Evolutionary conservation across 2,329 filamentous ascomycete genomes (phyloP).

Genomic region (Penicillium sp.): DNA sequence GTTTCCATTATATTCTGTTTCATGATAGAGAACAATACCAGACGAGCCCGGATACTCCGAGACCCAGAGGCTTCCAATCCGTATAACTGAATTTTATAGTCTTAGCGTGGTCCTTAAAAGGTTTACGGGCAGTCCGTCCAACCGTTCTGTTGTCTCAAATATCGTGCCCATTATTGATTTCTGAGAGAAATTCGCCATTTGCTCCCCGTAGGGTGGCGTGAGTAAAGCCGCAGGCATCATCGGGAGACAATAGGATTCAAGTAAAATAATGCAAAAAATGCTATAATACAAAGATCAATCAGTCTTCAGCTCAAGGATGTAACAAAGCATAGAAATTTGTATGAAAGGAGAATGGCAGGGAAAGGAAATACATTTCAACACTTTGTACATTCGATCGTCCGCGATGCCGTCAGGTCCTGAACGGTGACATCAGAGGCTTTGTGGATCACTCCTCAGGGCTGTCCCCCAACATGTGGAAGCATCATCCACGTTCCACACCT

Average conservation of each 20-base stretch:
- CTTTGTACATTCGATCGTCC: neutral
- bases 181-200: conserved; percentile 96
- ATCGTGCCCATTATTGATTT: conserved; percentile 98
- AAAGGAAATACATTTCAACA: too few species aligned
- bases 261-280: neutral
- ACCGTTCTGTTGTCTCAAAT: conserved; percentile 99
- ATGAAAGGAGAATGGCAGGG: neutral
- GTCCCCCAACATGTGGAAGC: neutral
- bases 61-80: conserved; percentile 93
- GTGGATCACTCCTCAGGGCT: neutral
- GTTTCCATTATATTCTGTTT: neutral
- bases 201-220: conserved; percentile 12
- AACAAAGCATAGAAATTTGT: neutral
- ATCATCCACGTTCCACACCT: neutral
- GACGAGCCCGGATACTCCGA: conserved; percentile 97
- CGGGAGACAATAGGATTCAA: neutral
- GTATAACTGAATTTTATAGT: conserved; percentile 68
- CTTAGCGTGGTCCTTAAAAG: neutral
- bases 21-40: conserved; percentile 62
- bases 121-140: conserved; percentile 28
- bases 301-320: neutral
- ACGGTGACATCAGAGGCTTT: conserved; percentile 9
- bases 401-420: neutral
- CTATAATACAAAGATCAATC: neutral
- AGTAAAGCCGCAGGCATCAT: neutral